These are phyloP conservation scores for Galerina sulciceps DNA, from an alignment of 768 basidiomycete genomes.

Conservation along the genomic window DNA sequence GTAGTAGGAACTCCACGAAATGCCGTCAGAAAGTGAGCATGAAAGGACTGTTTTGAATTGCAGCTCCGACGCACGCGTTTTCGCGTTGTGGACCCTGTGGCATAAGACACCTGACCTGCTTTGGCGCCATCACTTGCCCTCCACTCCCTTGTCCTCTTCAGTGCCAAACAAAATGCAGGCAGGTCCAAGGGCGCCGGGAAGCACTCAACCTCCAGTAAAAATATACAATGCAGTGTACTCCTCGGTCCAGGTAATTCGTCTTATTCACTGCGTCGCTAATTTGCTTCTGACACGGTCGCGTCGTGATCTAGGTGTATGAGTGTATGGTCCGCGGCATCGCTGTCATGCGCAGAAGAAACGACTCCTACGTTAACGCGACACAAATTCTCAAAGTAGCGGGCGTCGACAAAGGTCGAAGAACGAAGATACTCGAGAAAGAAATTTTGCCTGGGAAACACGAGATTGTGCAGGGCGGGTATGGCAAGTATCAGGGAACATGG, in stretches of 20 bases:
- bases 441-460: slow-evolving; percentile 95
- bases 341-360: slow-evolving; percentile 94
- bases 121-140: slow-evolving; percentile 27
- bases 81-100: slow-evolving; percentile 34
- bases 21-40: neutral
- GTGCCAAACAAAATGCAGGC: slow-evolving; percentile 48
- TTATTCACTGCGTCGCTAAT: slow-evolving; percentile 7
- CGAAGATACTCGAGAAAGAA: slow-evolving; percentile 97
- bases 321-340: slow-evolving; percentile 98
- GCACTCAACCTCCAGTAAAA: slow-evolving; percentile 65
- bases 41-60: slow-evolving; percentile 14
- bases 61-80: slow-evolving; percentile 43
- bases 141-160: slow-evolving; percentile 30
- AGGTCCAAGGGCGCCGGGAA: slow-evolving; percentile 44
- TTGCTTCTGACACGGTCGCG: slow-evolving; percentile 40
- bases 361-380: slow-evolving; percentile 97
- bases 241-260: slow-evolving; percentile 71
- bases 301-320: slow-evolving; percentile 80
- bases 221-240: slow-evolving; percentile 95
- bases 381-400: slow-evolving; percentile 99
- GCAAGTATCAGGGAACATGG: slow-evolving; percentile 99
- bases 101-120: slow-evolving; percentile 36
- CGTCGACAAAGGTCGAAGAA: slow-evolving; percentile 93
- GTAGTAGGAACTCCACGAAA: neutral
- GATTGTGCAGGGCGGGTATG: slow-evolving; percentile 98